Evolutionary conservation across 2,329 filamentous ascomycete genomes (phyloP), one percentile per base, ranked within the genome.

Genomic region (Dothideomycetes sp.): DNA sequence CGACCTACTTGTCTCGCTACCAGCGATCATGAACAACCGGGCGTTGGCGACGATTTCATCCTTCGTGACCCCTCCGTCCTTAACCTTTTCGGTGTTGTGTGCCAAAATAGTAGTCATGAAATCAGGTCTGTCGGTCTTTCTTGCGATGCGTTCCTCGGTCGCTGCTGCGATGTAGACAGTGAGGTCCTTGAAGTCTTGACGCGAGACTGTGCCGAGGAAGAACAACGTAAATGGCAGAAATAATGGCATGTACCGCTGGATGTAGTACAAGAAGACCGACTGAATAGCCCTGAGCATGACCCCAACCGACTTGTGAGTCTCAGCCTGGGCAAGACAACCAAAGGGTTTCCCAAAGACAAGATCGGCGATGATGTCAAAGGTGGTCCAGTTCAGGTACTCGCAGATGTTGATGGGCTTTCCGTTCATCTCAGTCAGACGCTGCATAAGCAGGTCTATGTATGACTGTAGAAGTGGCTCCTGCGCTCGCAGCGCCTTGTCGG

Each of bases 1-100:
- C n/a, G n/a, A n/a, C n/a, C n/a, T n/a, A n/a, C n/a, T 71, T 4
- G 70, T 74, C 47, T 73, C 70, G 3, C 64, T 66, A 4, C 70
- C 69, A 5, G 67, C 69, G 11, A 57, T 38, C 46, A 63, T 59
- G 31, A 65, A 48, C 3, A 58, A 39, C 3, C 48, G 43, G 3
- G 49, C 53, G 18, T 49, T 59, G 14, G 51, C 45, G 17, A 58
- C 48, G 31, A 62, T 52, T 41, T 63, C 60, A 1, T 39, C 56
- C 4, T 49, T 19, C 3, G 44, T 48, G 22, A 27, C 22, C 12
- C 22, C 22, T n/a, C n/a, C n/a, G n/a, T n/a, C n/a, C n/a, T n/a
- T n/a, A n/a, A n/a, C n/a, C n/a, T n/a, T n/a, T n/a, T n/a, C n/a
- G 12, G 7, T 41, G 17, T 52, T 52, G 8, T 44, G 38, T n/a